Base-by-base conservation (phyloP, 108 stramenopile genomes). In the Cylindrotheca fusiformis region DNA sequence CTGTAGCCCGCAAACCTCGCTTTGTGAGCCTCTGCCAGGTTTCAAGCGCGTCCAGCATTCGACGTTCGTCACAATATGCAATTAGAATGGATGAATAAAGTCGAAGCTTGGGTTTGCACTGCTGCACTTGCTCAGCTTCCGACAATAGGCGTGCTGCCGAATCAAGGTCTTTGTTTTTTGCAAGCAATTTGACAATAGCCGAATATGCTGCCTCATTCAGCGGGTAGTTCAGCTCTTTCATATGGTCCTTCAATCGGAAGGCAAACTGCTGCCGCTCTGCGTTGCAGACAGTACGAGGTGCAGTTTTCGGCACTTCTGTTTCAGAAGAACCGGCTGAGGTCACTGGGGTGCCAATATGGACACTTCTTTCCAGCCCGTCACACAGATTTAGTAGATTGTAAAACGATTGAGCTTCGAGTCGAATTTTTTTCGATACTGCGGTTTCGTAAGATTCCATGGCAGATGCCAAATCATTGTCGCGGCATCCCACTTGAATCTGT, bases 361-460 rank as follows among this genome's bases (percentile, higher is more conserved):
- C 64, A 52, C 49, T 20, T 63, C 70, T 69, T 53, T 63, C 74
- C 58, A 79, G 72, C 51, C 92, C 89, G 58, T 84, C 93, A 64
- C 93, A 94, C 30, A 94, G 59, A 76, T 81, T 89, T 41, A 94
- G 47, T 8, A 94, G 48, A 71, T 87, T 88, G 67, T 91, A 94
- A 69, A 84, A 87, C 3, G 77, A 68, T 55, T 94, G 87, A 2
- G 89, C 68, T 55, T 94, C 93, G 20, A 94, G 28, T 24, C 53
- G 55, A 6, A 85, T 70, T 4, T 48, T 30, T 3, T 84, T 63
- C 3, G 22, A 8, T 20, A 81, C 8, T 4, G 85, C 83, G 21
- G 63, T 48, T 19, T 78, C 60, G 30, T 82, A 87, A 0, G 69
- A 61, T 36, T 61, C 23, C n/a, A 94, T 80, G 2, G 88, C 93